A percentile compares a stretch with the other conserved stretches of the same genome.
Conservation (phyloP, 768 basidiomycete species). For the Lyophyllum decastes region DNA sequence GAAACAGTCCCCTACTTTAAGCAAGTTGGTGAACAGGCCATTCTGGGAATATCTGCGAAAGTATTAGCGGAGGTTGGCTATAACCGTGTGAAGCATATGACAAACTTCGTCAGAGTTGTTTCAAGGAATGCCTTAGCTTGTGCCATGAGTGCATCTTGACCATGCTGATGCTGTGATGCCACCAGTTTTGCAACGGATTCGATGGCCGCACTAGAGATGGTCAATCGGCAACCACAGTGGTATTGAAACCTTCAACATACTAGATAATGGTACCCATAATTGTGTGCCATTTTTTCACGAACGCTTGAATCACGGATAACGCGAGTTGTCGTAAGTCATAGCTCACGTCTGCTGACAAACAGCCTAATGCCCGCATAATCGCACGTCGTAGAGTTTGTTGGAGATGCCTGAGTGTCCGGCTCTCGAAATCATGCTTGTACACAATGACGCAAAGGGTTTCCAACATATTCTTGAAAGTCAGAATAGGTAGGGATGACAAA, state of each 20-base stretch:
- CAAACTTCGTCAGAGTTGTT: conserved; percentile 48
- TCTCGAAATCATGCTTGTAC: conserved; percentile 75
- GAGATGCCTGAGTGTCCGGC: conserved; percentile 51
- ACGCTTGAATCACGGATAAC: conserved; percentile 60
- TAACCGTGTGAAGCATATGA: neutral
- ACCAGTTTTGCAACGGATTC: conserved; percentile 53
- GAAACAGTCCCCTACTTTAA: conserved; percentile 45
- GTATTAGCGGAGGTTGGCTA: neutral
- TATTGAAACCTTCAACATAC: conserved; percentile 33
- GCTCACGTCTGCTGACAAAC: conserved; percentile 54
- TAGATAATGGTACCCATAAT: conserved; percentile 54
- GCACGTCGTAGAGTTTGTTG: conserved; percentile 55
- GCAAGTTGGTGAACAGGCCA: conserved; percentile 57
- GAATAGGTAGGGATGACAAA: conserved; percentile 49
- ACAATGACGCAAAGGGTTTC: conserved; percentile 66
- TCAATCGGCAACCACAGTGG: neutral
- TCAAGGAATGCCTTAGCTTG: conserved; percentile 61
- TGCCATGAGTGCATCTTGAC: conserved; percentile 57
- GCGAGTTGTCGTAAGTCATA: conserved; percentile 71
- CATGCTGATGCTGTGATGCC: conserved; percentile 44
- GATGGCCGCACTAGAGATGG: conserved; percentile 46
- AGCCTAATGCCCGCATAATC: conserved; percentile 49
- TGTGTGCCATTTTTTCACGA: conserved; percentile 59
- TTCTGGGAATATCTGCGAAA: conserved; percentile 50
- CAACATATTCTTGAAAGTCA: conserved; percentile 59